These are phyloP conservation scores for Tolypocladium capitatum DNA, from an alignment of 2,329 filamentous ascomycete species.

Conservation along the genomic window DNA sequence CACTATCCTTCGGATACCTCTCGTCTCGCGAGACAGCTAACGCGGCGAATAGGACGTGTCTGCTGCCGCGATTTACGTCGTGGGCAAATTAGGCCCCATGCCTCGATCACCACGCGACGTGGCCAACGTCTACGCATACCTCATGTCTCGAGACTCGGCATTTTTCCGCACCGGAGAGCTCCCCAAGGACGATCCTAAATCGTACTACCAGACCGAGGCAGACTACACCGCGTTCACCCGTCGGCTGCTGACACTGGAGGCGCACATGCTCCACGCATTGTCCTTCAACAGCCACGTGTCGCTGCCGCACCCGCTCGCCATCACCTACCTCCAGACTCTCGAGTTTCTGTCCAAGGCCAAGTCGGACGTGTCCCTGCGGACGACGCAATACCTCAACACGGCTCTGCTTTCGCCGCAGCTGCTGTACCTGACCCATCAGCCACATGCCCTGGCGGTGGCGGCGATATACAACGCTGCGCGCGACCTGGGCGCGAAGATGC, in stretches of 20 bases:
- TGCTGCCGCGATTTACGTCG: slow-evolving; percentile 67
- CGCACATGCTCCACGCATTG: slow-evolving; percentile 59
- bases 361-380: slow-evolving; percentile 46
- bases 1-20: no score
- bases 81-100: slow-evolving; percentile 67
- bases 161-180: slow-evolving; percentile 30
- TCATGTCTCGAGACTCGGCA: slow-evolving; percentile 49
- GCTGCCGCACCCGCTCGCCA: slow-evolving; percentile 71
- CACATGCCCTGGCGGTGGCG: slow-evolving; percentile 69
- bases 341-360: slow-evolving; percentile 43
- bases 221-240: slow-evolving; percentile 53
- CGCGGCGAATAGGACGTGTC: slow-evolving; percentile 52
- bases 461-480: slow-evolving; percentile 82
- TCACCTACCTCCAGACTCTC: slow-evolving; percentile 87
- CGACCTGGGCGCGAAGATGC: slow-evolving; percentile 64
- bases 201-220: slow-evolving; percentile 61
- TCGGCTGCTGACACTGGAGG: slow-evolving; percentile 60
- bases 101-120: slow-evolving; percentile 69
- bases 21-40: background rate
- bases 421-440: slow-evolving; percentile 85
- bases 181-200: slow-evolving; percentile 28
- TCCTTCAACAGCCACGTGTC: slow-evolving; percentile 77
- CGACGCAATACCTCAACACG: slow-evolving; percentile 72
- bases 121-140: slow-evolving; percentile 73
- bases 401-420: slow-evolving; percentile 77